Evolutionary conservation across 768 basidiomycete genomes (phyloP), one percentile per base, ranked within the genome.

Genomic region (Lanmaoa rubissima): DNA sequence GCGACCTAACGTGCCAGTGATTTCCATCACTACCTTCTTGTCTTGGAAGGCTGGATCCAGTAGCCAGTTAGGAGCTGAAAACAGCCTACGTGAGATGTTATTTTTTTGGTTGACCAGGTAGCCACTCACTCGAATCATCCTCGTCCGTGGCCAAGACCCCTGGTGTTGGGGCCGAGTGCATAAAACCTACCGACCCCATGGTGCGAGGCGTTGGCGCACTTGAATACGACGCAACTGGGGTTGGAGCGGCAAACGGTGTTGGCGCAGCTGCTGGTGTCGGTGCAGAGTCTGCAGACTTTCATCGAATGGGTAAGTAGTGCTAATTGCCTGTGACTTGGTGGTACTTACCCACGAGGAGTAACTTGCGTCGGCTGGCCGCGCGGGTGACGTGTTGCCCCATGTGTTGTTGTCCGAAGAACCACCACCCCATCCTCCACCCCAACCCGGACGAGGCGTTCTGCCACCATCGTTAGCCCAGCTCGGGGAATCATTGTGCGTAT

Each of bases 361-460:
- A 31, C 61, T 47, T 19, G 61, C 47, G 9, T 68, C 69, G 4
- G 67, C 72, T 31, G 70, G 75, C 24, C 72, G 68, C 51, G 57
- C 64, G 39, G 71, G 72, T 17, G 73, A 73, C 13, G 73, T 46
- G 24, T 59, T 61, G 44, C 71, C 75, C 67, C 62, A 73, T 46
- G 52, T 44, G 41, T 45, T 64, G 19, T 53, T 71, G 21, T 69
- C 61, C 19, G 58, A 52, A 34, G 62, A 43, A n/a, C 57, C 39
- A 14, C 46, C 19, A 8, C 55, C 72, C 69, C 62, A 73, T 54
- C 63, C 67, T 49, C 45, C 49, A 0, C 69, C 65, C 82, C 80
- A 61, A 59, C 63, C 50, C 0, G 81, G 74, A 61, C 83, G 80
- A 4, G 86, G 85, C 7, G 84, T 84, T 35, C 75, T 72, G 11